Evolutionary conservation across 2,329 filamentous ascomycete genomes (phyloP).

Genomic region (Seiridium cupressi): DNA sequence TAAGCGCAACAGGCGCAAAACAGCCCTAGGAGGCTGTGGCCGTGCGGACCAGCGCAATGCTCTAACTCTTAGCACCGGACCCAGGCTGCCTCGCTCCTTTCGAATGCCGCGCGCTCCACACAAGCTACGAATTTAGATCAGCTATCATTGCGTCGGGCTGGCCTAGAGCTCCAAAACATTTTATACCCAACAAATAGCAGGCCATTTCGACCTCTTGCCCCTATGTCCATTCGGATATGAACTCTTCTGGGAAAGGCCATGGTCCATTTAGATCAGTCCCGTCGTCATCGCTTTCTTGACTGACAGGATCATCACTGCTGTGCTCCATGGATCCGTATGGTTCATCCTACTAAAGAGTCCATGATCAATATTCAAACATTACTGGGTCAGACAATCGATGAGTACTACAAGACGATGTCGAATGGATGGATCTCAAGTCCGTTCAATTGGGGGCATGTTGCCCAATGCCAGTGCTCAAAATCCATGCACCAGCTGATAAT

Average conservation of each 20-base stretch:
- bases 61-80: neutral
- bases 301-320: too few species aligned
- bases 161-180: neutral
- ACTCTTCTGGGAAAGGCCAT: neutral
- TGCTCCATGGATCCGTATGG: too few species aligned
- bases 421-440: too few species aligned
- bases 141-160: neutral
- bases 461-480: too few species aligned
- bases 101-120: neutral
- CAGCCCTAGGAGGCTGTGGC: neutral
- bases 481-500: too few species aligned
- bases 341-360: too few species aligned
- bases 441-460: too few species aligned
- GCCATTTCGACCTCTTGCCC: neutral
- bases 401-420: too few species aligned
- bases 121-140: neutral
- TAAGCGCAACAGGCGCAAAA: neutral
- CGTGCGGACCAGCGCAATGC: neutral
- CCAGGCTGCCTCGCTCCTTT: neutral
- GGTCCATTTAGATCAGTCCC: neutral
- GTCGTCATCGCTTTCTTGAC: neutral
- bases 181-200: neutral
- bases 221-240: neutral
- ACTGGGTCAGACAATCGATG: too few species aligned
- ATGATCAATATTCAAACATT: too few species aligned